Conservation (phyloP, 2,329 filamentous ascomycete species). For the Colletotrichum tofieldiae region DNA sequence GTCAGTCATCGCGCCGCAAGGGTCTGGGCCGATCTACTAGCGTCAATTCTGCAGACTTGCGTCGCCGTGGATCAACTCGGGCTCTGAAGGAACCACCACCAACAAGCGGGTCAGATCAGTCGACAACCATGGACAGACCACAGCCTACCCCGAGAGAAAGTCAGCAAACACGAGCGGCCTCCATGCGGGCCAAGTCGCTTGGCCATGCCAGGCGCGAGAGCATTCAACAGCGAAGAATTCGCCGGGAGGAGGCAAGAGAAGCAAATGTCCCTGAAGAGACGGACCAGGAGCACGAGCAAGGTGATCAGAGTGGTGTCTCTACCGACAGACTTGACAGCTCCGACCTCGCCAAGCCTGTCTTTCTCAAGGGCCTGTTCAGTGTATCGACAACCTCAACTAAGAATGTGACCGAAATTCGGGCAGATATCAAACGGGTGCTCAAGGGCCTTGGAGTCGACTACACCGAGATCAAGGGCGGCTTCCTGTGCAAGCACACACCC, state of each 20-base stretch:
- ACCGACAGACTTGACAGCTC: conserved; percentile 76
- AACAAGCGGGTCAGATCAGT: conserved; percentile 86
- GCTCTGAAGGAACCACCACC: conserved; percentile 76
- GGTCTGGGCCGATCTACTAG: conserved; percentile 89
- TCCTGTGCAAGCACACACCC: conserved; percentile 88
- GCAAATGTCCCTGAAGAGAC: conserved; percentile 93
- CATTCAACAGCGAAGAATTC: conserved; percentile 87
- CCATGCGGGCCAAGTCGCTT: conserved; percentile 86
- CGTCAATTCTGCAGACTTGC: conserved; percentile 89
- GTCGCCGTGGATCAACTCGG: conserved; percentile 70
- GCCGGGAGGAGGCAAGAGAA: conserved; percentile 80
- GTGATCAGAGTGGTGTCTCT: conserved; percentile 72
- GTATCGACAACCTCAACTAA: conserved; percentile 97
- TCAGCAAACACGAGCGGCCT: conserved; percentile 71
- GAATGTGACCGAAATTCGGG: conserved; percentile 86
- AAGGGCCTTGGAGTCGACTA: conserved; percentile 92
- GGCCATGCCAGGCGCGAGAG: conserved; percentile 92
- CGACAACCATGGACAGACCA: conserved; percentile 69
- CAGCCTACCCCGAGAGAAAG: conserved; percentile 67
- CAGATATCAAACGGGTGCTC: conserved; percentile 92
- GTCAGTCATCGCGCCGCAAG: conserved; percentile 73
- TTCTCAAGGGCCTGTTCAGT: conserved; percentile 95
- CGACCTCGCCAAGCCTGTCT: conserved; percentile 93
- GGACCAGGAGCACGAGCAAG: conserved; percentile 77
- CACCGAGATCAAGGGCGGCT: conserved; percentile 92